These are phyloP conservation scores for Beauveria varroae DNA, from an alignment of 2,329 filamentous ascomycete genomes.

Conservation along the genomic window DNA sequence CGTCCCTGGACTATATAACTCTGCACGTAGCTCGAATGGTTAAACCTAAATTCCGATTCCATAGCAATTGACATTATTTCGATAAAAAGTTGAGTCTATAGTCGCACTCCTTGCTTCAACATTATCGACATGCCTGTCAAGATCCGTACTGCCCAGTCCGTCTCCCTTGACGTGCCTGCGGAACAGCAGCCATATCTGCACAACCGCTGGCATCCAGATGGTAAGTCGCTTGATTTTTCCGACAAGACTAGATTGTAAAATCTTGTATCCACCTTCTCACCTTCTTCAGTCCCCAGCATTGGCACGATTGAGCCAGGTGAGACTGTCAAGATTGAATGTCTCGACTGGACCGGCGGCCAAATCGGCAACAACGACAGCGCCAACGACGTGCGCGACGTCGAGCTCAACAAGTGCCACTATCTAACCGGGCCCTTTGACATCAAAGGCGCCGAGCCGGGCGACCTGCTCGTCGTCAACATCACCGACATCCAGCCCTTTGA, in stretches of 20 bases:
- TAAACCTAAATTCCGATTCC: neutral
- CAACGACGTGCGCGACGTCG: constrained; percentile 79
- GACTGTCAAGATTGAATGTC: constrained; percentile 87
- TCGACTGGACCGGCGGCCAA: constrained; percentile 79
- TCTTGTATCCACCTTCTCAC: neutral
- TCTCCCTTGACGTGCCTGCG: constrained; percentile 65
- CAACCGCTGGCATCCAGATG: constrained; percentile 90
- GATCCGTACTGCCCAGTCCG: constrained; percentile 65
- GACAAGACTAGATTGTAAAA: neutral
- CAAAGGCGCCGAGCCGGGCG: constrained; percentile 75
- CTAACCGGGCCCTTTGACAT: constrained; percentile 85
- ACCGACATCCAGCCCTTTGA: constrained; percentile 87
- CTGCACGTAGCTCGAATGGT: neutral
- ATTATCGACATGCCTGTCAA: constrained; percentile 25
- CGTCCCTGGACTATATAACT: neutral
- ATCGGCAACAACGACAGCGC: constrained; percentile 84
- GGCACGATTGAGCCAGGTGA: constrained; percentile 73
- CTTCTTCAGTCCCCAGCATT: constrained; percentile 62
- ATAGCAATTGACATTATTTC: neutral
- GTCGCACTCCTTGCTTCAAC: neutral
- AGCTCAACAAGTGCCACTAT: constrained; percentile 80
- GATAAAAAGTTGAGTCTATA: neutral
- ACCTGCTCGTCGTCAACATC: constrained; percentile 80
- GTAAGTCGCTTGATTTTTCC: constrained; percentile 37
- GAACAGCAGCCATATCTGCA: constrained; percentile 63